Evolutionary conservation across 306 rosid species (phyloP).

Genomic region (Macrotyloma uniflorum): DNA sequence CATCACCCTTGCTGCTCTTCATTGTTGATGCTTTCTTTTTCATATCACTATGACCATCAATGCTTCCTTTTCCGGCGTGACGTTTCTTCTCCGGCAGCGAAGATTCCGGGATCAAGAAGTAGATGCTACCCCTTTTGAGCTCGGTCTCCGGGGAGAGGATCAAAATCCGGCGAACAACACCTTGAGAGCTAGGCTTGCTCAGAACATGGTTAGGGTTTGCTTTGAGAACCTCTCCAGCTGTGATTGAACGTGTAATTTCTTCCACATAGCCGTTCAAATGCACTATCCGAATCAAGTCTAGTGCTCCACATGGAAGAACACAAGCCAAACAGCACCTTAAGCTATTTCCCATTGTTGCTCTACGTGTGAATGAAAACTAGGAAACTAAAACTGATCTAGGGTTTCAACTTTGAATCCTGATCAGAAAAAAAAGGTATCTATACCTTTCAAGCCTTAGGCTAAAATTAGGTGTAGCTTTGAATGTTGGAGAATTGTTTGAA

Average conservation of each 20-base stretch:
- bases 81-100: slow-evolving; percentile 68
- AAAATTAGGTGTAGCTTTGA: neutral
- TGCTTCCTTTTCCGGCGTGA: neutral
- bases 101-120: slow-evolving; percentile 82
- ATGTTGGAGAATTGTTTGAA: slow-evolving; percentile 30
- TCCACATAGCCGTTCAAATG: slow-evolving; percentile 86
- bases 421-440: slow-evolving; percentile 14
- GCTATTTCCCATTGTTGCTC: slow-evolving; percentile 77
- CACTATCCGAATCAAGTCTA: slow-evolving; percentile 86
- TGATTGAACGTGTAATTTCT: slow-evolving; percentile 69
- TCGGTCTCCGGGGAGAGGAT: slow-evolving; percentile 85
- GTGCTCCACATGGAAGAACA: slow-evolving; percentile 92
- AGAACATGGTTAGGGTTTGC: slow-evolving; percentile 86
- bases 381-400: neutral
- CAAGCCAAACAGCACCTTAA: slow-evolving; percentile 95
- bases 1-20: slow-evolving; percentile 30
- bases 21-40: slow-evolving; percentile 39
- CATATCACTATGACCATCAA: neutral
- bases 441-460: neutral
- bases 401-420: neutral
- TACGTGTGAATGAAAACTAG: neutral
- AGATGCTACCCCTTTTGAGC: slow-evolving; percentile 86
- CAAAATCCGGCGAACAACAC: slow-evolving; percentile 70
- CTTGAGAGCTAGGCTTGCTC: slow-evolving; percentile 78
- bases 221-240: slow-evolving; percentile 74